Evolutionary conservation across 1,284 basidiomycete species (phyloP).

Genomic region (Xerocomus nothofagi): DNA sequence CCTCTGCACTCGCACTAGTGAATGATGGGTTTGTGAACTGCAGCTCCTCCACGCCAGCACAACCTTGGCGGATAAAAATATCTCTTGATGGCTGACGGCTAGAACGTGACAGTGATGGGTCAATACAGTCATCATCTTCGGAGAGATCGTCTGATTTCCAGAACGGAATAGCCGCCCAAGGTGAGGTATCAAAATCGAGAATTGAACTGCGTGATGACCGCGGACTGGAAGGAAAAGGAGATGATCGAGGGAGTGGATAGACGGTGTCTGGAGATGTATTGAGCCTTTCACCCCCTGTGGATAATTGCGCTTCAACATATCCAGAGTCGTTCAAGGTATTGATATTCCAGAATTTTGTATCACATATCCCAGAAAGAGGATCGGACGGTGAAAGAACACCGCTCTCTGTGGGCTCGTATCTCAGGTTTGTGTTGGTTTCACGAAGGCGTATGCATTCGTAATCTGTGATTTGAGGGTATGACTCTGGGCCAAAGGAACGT

Average conservation of each 20-base stretch:
- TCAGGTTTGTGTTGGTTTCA: neutral
- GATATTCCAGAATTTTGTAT: neutral
- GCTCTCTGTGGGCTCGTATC: neutral
- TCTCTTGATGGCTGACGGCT: neutral
- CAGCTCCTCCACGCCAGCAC: neutral
- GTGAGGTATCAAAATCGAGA: conserved; percentile 30
- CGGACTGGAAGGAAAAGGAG: conserved; percentile 19
- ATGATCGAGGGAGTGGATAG: conserved; percentile 19
- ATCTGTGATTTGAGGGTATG: neutral
- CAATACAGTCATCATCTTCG: neutral
- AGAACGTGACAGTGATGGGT: neutral
- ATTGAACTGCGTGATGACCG: conserved; percentile 17
- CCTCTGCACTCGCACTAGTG: neutral
- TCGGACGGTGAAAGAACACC: neutral
- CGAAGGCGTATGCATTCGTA: neutral
- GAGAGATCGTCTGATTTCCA: neutral
- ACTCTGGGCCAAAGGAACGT: neutral
- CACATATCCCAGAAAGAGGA: neutral
- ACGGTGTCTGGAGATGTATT: neutral
- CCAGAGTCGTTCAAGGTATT: conserved; percentile 4
- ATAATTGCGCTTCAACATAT: neutral
- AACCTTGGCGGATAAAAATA: neutral
- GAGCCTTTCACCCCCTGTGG: neutral
- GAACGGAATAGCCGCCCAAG: neutral
- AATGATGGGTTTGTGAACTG: neutral